Evolutionary conservation across 108 stramenopile species (phyloP).

Genomic region (Cyclostephanos tholiformis): DNA sequence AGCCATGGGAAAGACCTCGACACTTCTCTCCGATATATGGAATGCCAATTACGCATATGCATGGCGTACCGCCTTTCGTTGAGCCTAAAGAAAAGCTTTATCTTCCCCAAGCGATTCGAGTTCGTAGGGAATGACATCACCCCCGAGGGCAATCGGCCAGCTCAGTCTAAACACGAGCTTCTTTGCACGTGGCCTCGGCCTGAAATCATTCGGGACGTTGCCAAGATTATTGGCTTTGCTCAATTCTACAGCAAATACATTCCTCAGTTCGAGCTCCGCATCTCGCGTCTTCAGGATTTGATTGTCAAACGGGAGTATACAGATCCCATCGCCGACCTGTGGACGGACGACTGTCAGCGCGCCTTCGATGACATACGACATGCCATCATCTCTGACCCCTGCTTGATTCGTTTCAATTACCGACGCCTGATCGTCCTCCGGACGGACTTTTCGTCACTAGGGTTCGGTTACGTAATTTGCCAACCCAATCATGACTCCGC

Average conservation of each 20-base stretch:
- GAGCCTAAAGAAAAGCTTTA: background rate
- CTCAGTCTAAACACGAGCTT: constrained; percentile 1
- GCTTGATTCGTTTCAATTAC: no score
- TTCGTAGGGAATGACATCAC: background rate
- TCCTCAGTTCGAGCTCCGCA: background rate
- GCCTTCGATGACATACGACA: background rate
- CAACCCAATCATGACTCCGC: background rate
- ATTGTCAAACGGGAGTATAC: background rate
- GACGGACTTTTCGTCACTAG: background rate
- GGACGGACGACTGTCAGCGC: background rate
- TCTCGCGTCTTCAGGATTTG: background rate
- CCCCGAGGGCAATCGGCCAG: background rate
- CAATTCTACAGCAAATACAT: background rate
- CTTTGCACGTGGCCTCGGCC: constrained; percentile 9
- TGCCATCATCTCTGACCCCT: background rate
- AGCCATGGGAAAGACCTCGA: background rate
- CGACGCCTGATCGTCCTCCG: background rate
- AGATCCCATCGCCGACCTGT: background rate
- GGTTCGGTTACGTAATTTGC: background rate
- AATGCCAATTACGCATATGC: constrained; percentile 13
- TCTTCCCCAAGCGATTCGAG: background rate
- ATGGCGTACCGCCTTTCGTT: background rate
- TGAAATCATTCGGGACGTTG: constrained; percentile 10
- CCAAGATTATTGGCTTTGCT: constrained; percentile 13
- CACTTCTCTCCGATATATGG: constrained; percentile 5